These are phyloP conservation scores for Lasiosphaeria ovina DNA, from an alignment of 495 filamentous ascomycete genomes.

Conservation along the genomic window DNA sequence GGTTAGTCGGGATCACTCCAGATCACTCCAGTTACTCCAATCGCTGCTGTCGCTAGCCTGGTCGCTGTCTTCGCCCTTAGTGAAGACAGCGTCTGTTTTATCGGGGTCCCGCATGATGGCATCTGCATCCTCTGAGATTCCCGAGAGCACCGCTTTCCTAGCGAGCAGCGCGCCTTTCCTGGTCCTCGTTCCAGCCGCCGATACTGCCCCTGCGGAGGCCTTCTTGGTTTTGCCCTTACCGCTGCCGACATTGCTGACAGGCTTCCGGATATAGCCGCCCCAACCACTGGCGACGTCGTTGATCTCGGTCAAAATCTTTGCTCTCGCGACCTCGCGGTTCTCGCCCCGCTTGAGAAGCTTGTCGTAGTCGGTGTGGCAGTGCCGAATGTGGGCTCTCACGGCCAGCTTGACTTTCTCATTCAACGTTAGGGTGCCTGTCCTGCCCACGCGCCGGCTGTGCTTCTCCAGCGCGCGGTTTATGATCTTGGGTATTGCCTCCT, in stretches of 20 bases:
- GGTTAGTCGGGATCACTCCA: not conserved
- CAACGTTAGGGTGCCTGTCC: conserved; percentile 27
- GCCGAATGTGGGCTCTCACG: conserved; percentile 39
- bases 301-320: conserved; percentile 13
- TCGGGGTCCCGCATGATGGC: not conserved
- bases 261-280: conserved; percentile 16
- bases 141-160: conserved; percentile 8
- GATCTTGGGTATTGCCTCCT: conserved; percentile 19
- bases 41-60: conserved; percentile 14
- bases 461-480: conserved; percentile 33
- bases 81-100: conserved; percentile 7
- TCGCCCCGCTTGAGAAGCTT: conserved; percentile 19
- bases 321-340: conserved; percentile 21
- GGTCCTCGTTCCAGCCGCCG: not conserved
- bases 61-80: conserved; percentile 9
- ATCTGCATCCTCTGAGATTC: not conserved
- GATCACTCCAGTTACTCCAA: conserved; percentile 6
- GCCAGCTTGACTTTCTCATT: conserved; percentile 34
- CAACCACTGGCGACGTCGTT: conserved; percentile 23
- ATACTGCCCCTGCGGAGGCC: not conserved
- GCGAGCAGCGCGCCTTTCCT: not conserved
- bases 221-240: not conserved
- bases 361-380: conserved; percentile 40
- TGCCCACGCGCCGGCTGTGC: conserved; percentile 34
- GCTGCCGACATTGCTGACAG: not conserved